phyloP scores from a whole-genome alignment of 441 rosid genomes.

The Gossypium davidsonii region DNA sequence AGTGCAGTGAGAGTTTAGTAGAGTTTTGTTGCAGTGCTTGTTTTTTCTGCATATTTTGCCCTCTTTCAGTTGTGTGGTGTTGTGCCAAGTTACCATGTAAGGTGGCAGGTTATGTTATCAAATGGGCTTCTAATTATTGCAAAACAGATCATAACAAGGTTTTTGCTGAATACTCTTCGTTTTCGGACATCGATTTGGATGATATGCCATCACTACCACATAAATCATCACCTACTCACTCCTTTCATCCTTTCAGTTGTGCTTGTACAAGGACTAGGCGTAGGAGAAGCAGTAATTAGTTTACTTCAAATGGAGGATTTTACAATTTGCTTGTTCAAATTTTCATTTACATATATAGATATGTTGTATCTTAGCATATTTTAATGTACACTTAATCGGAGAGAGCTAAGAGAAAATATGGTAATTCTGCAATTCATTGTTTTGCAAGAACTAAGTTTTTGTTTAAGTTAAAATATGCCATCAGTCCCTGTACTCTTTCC shows the following conservation, averaged over 20 bases:
- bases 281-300: background rate
- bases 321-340: background rate
- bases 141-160: slow-evolving; percentile 26
- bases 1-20: slow-evolving; percentile 23
- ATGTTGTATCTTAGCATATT: too few relatives aligned
- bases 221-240: background rate
- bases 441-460: too few relatives aligned
- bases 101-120: slow-evolving; percentile 30
- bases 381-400: too few relatives aligned
- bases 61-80: slow-evolving; percentile 53
- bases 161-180: slow-evolving; percentile 54
- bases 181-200: slow-evolving; percentile 59
- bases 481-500: too few relatives aligned
- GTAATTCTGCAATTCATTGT: too few relatives aligned
- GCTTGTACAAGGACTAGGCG: slow-evolving; percentile 8
- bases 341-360: background rate
- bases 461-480: too few relatives aligned
- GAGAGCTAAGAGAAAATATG: too few relatives aligned
- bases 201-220: background rate
- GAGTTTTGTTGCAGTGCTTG: slow-evolving; percentile 54
- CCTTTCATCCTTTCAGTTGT: background rate
- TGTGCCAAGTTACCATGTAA: slow-evolving; percentile 53
- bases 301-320: background rate
- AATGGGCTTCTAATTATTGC: slow-evolving; percentile 24
- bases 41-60: slow-evolving; percentile 49